phyloP scores from a whole-genome alignment of 2,329 filamentous ascomycete genomes.

The Nemania sp. region DNA sequence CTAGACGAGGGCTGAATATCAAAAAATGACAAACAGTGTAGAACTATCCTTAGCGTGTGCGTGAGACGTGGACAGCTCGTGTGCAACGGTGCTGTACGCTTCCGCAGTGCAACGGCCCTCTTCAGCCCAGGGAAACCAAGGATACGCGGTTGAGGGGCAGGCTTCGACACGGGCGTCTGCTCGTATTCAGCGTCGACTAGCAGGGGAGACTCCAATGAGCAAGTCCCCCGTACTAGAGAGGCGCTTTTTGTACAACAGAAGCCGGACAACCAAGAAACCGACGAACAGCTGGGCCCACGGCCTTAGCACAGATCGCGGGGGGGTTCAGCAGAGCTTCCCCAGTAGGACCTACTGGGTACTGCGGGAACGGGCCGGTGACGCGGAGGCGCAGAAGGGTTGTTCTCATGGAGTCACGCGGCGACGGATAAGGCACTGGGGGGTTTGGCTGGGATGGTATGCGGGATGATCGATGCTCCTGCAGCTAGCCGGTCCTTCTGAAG shows the following conservation, averaged over 20 bases:
- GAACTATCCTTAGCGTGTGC: slow-evolving; percentile 47
- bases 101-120: slow-evolving; percentile 51
- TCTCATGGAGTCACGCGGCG: slow-evolving; percentile 53
- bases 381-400: slow-evolving; percentile 46
- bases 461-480: slow-evolving; percentile 55
- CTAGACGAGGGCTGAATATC: slow-evolving; percentile 44
- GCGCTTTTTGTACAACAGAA: slow-evolving; percentile 52
- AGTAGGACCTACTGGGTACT: slow-evolving; percentile 41
- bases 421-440: slow-evolving; percentile 54
- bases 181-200: slow-evolving; percentile 52
- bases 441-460: slow-evolving; percentile 53
- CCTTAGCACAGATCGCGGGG: slow-evolving; percentile 49
- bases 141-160: slow-evolving; percentile 44
- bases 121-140: slow-evolving; percentile 45
- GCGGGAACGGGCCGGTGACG: slow-evolving; percentile 46
- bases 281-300: slow-evolving; percentile 49
- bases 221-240: slow-evolving; percentile 51
- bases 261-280: slow-evolving; percentile 45
- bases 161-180: slow-evolving; percentile 48
- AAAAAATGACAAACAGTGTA: slow-evolving; percentile 43
- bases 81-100: slow-evolving; percentile 50
- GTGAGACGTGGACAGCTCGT: slow-evolving; percentile 46
- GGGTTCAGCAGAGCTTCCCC: slow-evolving; percentile 43
- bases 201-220: slow-evolving; percentile 51
- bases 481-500: slow-evolving; percentile 53